Base-by-base conservation (phyloP, 192 early-diverging fungal genomes). In the Chytriomyces confervae region DNA sequence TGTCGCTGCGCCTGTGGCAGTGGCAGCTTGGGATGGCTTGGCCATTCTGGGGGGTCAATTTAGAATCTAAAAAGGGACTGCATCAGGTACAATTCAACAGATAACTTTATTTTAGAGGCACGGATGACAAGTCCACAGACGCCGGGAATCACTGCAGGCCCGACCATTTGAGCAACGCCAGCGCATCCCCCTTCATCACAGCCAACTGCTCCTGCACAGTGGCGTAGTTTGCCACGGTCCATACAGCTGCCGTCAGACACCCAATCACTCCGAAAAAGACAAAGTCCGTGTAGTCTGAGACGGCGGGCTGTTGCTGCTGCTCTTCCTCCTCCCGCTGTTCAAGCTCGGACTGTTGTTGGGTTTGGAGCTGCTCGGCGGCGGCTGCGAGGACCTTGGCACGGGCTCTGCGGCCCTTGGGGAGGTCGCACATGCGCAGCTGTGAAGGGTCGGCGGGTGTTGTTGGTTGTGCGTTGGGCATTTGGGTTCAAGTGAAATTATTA, bases 381-480 rank as follows among this genome's bases (percentile, higher is more conserved):
- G 66, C 45, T 9, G 66, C 27, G 66, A 46, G 27, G 66, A 46
- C 46, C 66, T 68, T 68, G 6, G 36, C 66, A 16, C 66, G 20
- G 27, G 66, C 66, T 10, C 66, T 43, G 3, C 66, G 66, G 66
- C 29, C 23, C 23, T 68, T 68, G 20, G 66, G 66, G 13, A 68
- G 66, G 44, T 68, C 66, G 13, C 16, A 13, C 53, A 57, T 57
- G 13, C 16, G 13, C 16, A 57, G 53, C 16, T 13, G 13, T 3
- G 53, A 57, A n/a, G 53, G 53, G 36, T 36, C 36, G 1, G 36
- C 36, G 36, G 36, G 20, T 36, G 36, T 57, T 20, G 53, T 57
- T 57, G 53, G 53, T n/a, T 57, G 36, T 36, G 53, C 3, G 2
- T 20, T 57, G 16, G 53, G 53, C 16, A 20, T 57, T 20, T n/a